Evolutionary conservation across 139 green algal species (phyloP).

Genomic region (Astrephomene gubernaculifera): DNA sequence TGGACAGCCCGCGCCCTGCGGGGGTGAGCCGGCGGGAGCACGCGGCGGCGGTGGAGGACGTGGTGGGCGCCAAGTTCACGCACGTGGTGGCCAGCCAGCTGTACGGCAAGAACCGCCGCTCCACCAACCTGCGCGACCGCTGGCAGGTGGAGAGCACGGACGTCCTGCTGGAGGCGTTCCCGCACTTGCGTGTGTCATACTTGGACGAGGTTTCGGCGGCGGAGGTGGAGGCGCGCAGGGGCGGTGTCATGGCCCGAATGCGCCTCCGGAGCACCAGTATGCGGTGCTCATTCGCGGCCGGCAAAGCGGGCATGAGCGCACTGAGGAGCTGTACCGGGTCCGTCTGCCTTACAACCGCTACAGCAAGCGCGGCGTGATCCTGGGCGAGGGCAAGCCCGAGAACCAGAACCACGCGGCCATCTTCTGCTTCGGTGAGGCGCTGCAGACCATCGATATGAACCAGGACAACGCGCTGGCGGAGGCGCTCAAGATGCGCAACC

Average conservation of each 20-base stretch:
- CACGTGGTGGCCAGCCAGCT: constrained; percentile 82
- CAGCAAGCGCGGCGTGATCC: constrained; percentile 50
- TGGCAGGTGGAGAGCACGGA: constrained; percentile 44
- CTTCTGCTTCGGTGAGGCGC: constrained; percentile 77
- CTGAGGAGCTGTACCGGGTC: constrained; percentile 59
- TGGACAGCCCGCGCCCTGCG: constrained; percentile 6
- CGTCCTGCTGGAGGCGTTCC: constrained; percentile 42
- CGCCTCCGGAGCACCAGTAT: background rate
- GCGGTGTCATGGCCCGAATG: background rate
- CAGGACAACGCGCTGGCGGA: constrained; percentile 88
- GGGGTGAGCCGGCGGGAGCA: background rate
- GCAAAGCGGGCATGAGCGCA: background rate
- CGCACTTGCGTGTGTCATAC: constrained; percentile 37
- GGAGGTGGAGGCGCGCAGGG: background rate
- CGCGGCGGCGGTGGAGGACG: constrained; percentile 53
- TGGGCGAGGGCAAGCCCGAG: constrained; percentile 89
- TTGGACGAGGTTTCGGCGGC: background rate
- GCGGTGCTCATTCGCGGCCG: constrained; percentile 32
- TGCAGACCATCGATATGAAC: constrained; percentile 92
- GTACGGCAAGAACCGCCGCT: constrained; percentile 32
- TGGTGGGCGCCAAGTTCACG: constrained; percentile 77
- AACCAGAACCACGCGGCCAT: constrained; percentile 88
- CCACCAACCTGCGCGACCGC: constrained; percentile 14
- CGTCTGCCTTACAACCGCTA: constrained; percentile 71
- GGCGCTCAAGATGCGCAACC: constrained; percentile 84